Evolutionary conservation across 352 stramenopile genomes (phyloP).

Genomic region (Phytopythium vexans): DNA sequence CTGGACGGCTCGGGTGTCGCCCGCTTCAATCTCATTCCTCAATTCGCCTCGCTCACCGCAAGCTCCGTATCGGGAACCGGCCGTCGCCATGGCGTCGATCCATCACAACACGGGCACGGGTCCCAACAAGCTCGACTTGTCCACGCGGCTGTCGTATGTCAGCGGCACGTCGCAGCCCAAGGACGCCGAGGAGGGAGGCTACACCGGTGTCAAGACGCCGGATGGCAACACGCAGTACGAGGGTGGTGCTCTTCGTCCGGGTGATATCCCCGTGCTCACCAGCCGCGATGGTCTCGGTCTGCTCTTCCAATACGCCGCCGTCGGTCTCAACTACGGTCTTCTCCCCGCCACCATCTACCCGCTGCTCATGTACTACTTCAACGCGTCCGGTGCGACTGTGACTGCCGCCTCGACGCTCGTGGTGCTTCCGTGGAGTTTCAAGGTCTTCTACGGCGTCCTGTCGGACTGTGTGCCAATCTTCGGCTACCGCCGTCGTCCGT

Average conservation of each 20-base stretch:
- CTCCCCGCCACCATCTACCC: constrained; percentile 38
- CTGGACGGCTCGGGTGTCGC: background rate
- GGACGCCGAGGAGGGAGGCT: constrained; percentile 9
- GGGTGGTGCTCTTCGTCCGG: constrained; percentile 34
- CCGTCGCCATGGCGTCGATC: background rate
- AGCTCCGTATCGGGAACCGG: background rate
- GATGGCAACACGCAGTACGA: constrained; percentile 24
- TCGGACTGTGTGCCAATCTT: too few relatives aligned
- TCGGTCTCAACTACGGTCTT: constrained; percentile 46
- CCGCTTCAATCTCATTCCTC: too few relatives aligned
- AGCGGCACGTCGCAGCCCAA: constrained; percentile 27
- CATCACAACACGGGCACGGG: constrained; percentile 5
- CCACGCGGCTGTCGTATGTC: constrained; percentile 28
- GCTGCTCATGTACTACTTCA: constrained; percentile 27
- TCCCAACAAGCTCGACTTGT: constrained; percentile 17
- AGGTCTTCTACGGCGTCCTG: too few relatives aligned
- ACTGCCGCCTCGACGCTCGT: constrained; percentile 25
- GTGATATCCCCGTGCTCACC: constrained; percentile 28
- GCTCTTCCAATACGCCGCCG: constrained; percentile 41
- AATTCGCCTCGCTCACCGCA: background rate
- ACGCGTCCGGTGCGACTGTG: constrained; percentile 21
- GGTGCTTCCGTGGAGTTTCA: too few relatives aligned
- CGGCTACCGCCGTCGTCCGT: constrained; percentile 56
- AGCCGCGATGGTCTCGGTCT: constrained; percentile 40
- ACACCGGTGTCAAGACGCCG: constrained; percentile 22